Conservation (phyloP, 305 asterid genomes). For the Striga hermonthica region DNA sequence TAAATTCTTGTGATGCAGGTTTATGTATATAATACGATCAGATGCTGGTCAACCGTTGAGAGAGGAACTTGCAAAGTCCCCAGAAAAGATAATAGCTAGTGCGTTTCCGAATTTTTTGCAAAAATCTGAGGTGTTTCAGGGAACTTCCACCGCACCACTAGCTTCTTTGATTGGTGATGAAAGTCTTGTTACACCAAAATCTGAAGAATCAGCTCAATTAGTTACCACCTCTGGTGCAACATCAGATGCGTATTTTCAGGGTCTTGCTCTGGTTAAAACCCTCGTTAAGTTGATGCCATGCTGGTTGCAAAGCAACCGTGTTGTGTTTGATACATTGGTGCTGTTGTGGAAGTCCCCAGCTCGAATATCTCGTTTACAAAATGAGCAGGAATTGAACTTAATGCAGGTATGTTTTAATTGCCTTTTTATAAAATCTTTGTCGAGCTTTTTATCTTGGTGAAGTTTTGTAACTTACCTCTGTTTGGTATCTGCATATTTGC, state of each 20-base stretch:
- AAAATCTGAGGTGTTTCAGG: slow-evolving; percentile 59
- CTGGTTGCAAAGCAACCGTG: slow-evolving; percentile 92
- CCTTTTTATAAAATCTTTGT: slow-evolving; percentile 16
- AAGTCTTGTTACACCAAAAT: slow-evolving; percentile 52
- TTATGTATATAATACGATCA: slow-evolving; percentile 92
- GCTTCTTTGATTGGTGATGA: slow-evolving; percentile 54
- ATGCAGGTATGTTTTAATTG: slow-evolving; percentile 68
- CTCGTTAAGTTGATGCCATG: slow-evolving; percentile 95
- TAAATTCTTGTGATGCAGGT: slow-evolving; percentile 47
- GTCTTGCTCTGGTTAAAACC: slow-evolving; percentile 87
- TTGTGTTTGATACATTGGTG: slow-evolving; percentile 77
- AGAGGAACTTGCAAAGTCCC: slow-evolving; percentile 98
- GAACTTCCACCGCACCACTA: slow-evolving; percentile 54
- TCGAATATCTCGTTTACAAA: slow-evolving; percentile 74
- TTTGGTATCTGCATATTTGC: slow-evolving; percentile 11
- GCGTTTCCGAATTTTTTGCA: slow-evolving; percentile 78
- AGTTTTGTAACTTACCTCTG: slow-evolving; percentile 4
- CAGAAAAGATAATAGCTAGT: slow-evolving; percentile 89
- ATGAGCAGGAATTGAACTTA: slow-evolving; percentile 90
- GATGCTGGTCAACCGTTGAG: slow-evolving; percentile 99
- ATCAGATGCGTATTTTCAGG: slow-evolving; percentile 93
- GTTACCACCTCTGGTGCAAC: slow-evolving; percentile 48
- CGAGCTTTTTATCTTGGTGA: slow-evolving; percentile 17
- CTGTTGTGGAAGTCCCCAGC: slow-evolving; percentile 93
- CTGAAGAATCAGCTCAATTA: slow-evolving; percentile 61